Evolutionary conservation across 345 rosid genomes (phyloP).

Genomic region (Arabidopsis suecica): DNA sequence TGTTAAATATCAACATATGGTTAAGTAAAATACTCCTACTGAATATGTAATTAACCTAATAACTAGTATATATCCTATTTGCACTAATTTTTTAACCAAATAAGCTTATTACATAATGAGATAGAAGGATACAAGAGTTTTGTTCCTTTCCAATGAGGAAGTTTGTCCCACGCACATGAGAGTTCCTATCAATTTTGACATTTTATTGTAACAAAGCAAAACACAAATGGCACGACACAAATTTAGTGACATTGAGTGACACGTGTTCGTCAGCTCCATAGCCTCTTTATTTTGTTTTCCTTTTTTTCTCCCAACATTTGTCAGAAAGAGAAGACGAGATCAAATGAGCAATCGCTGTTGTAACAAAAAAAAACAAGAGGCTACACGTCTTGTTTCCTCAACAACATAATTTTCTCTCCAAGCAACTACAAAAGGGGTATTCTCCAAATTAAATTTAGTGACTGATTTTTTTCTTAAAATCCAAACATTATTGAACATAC

Average conservation of each 20-base stretch:
- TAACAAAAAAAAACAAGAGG: conserved; percentile 23
- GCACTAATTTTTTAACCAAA: background rate
- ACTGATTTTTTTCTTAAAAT: too few species aligned
- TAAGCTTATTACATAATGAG: background rate
- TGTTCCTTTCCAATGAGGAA: conserved; percentile 34
- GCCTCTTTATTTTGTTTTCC: background rate
- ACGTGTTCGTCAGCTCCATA: conserved; percentile 28
- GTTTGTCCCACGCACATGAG: conserved; percentile 34
- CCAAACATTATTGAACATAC: too few species aligned
- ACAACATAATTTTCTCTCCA: conserved; percentile 3
- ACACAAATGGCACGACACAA: conserved; percentile 22
- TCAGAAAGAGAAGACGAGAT: conserved; percentile 23
- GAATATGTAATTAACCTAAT: background rate
- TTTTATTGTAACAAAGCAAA: conserved; percentile 28
- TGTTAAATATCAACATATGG: background rate
- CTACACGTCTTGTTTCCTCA: conserved; percentile 33
- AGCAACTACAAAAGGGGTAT: too few species aligned
- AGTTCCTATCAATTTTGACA: conserved; percentile 44
- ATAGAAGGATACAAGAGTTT: conserved; percentile 30
- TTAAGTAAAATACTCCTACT: too few species aligned
- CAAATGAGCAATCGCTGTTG: conserved; percentile 20
- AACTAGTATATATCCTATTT: background rate
- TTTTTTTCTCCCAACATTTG: conserved; percentile 12
- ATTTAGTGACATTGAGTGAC: conserved; percentile 22
- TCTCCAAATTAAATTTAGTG: too few species aligned